Conservation (phyloP, 2,329 filamentous ascomycete genomes). For the Pyricularia pennisetigena region DNA sequence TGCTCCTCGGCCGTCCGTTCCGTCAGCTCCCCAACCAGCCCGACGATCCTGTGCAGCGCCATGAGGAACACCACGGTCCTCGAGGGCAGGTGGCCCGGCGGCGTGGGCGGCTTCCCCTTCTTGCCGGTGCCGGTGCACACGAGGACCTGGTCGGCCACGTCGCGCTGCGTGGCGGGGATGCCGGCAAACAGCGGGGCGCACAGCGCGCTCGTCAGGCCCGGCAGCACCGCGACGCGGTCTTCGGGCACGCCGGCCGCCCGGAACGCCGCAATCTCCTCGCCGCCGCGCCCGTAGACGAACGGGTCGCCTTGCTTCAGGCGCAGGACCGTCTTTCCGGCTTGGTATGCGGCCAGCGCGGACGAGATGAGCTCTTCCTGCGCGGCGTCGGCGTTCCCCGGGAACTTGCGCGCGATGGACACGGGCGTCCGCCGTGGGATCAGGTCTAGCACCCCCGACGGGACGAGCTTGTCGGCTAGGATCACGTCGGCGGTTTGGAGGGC, state of each 20-base stretch:
- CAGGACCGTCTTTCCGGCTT: conserved; percentile 66
- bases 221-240: conserved; percentile 55
- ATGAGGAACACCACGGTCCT: conserved; percentile 91
- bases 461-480: conserved; percentile 79
- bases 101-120: conserved; percentile 73
- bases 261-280: conserved; percentile 87
- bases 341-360: conserved; percentile 59
- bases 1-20: conserved; percentile 23
- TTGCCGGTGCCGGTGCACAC: conserved; percentile 95
- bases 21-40: conserved; percentile 63
- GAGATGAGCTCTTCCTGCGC: conserved; percentile 85
- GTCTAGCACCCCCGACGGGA: conserved; percentile 75
- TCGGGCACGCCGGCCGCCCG: conserved; percentile 57
- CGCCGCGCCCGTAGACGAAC: conserved; percentile 90
- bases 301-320: conserved; percentile 94
- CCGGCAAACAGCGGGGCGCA: conserved; percentile 80
- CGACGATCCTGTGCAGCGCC: conserved; percentile 77
- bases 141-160: conserved; percentile 83
- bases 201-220: conserved; percentile 82
- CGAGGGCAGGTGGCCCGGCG: conserved; percentile 65
- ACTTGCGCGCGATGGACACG: conserved; percentile 90
- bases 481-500: conserved; percentile 67
- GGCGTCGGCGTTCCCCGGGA: conserved; percentile 90
- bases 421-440: conserved; percentile 83
- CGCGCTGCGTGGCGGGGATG: conserved; percentile 81